Base-by-base conservation (phyloP, 164 flowering plant genomes). In the Liriodendron chinense region DNA sequence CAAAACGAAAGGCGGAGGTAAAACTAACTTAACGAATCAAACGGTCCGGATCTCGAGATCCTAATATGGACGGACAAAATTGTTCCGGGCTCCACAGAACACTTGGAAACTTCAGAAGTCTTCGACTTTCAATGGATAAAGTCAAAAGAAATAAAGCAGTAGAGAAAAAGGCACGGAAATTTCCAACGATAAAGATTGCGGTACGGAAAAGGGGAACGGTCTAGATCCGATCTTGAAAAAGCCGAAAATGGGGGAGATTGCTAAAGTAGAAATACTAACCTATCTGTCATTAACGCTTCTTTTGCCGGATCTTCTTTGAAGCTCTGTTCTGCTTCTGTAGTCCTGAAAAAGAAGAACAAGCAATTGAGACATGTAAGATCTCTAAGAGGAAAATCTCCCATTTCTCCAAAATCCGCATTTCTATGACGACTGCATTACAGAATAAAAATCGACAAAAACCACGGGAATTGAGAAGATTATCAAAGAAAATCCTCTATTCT, bases 291-390 rank as follows among this genome's bases (percentile, higher is more conserved):
- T 26, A 34, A 16, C 9, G 49, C 69, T 28, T 67, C 22, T 28
- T 67, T 67, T 16, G 69, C 20, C n/a, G n/a, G 83, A 89, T 69
- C 57, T 47, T 85, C 83, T 84, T 89, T 80, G 84, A 73, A 84
- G 68, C 16, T 69, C 78, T 80, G 28, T 83, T 78, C 86, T 70
- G 82, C 70, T 70, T 72, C 81, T 53, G 5, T 56, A 71, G 21
- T 14, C 43, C 50, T 57, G 49, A 5, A 7, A 7, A 21, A 22
- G 21, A 53, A 26, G 43, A 64, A 25, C 21, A 5, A 34, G 71
- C 25, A 23, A 20, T 22, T 22, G 34, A 23, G 28, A 12, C n/a
- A 9, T 3, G 20, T 20, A 47, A 14, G 22, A 68, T 49, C 20
- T 7, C 16, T 34, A 12, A 14, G 3, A 34, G 43, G 7, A 48